phyloP scores from a whole-genome alignment of 108 stramenopile species.

The Poteriospumella lacustris region DNA sequence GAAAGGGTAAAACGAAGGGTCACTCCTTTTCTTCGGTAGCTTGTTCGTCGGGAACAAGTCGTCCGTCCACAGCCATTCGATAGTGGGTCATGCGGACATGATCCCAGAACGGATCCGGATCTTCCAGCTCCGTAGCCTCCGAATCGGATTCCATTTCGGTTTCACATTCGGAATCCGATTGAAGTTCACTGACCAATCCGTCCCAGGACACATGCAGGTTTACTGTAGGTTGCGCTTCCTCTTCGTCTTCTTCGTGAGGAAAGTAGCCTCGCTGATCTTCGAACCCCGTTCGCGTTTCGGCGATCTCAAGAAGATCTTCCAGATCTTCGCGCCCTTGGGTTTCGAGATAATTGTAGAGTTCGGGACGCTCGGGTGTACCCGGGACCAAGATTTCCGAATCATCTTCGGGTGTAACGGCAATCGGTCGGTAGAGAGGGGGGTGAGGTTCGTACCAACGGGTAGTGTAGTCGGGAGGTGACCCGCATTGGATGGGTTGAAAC shows the following conservation, averaged over 20 bases:
- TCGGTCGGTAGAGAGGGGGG: conserved; percentile 5
- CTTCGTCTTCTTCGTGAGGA: conserved; percentile 6
- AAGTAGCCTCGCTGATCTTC: conserved; percentile 6
- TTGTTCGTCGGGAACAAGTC: conserved; percentile 6
- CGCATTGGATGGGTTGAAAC: conserved; percentile 6
- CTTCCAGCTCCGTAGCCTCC: conserved; percentile 5
- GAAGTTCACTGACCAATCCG: conserved; percentile 6
- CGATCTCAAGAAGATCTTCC: conserved; percentile 7
- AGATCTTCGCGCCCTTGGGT: conserved; percentile 6
- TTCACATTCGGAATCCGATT: conserved; percentile 7
- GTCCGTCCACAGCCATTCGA: conserved; percentile 6
- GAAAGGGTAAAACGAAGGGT: conserved; percentile 7
- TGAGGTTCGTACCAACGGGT: conserved; percentile 6
- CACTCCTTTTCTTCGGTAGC: conserved; percentile 6
- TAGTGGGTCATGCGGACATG: conserved; percentile 6
- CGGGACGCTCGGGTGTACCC: conserved; percentile 5
- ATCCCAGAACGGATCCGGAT: conserved; percentile 6
- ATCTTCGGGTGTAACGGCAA: conserved; percentile 6
- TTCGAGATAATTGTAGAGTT: conserved; percentile 8
- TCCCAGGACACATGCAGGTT: conserved; percentile 6
- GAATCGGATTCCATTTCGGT: conserved; percentile 7
- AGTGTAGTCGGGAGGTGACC: conserved; percentile 6
- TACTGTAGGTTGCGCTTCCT: conserved; percentile 6
- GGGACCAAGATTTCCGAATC: conserved; percentile 6
- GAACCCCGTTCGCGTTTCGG: conserved; percentile 5